Percentiles rank a stretch among this genome's conserved stretches.
Evolutionary conservation across 2,329 filamentous ascomycete species (phyloP).

Genomic region (Cytospora schulzeri): DNA sequence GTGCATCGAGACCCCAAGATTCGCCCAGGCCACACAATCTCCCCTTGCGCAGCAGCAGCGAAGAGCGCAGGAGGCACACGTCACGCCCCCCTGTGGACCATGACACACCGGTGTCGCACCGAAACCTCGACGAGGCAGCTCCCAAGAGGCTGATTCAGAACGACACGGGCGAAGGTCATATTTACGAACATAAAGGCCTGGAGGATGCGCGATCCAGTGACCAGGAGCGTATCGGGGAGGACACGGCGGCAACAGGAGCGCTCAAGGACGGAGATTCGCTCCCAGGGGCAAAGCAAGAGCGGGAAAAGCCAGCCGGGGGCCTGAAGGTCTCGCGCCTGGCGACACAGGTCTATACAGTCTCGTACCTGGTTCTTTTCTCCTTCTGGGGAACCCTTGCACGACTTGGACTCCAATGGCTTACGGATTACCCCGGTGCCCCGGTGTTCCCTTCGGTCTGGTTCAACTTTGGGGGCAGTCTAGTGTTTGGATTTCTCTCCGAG

Average conservation of each 20-base stretch:
- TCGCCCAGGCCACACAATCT: neutral
- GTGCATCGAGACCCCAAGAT: neutral
- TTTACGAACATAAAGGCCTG: slow-evolving; percentile 40
- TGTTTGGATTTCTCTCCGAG: slow-evolving; percentile 86
- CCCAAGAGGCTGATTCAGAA: slow-evolving; percentile 33
- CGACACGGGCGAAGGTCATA: slow-evolving; percentile 36
- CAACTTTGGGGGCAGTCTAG: slow-evolving; percentile 77
- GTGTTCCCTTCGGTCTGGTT: slow-evolving; percentile 82
- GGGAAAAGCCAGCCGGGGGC: slow-evolving; percentile 3
- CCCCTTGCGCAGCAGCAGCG: neutral
- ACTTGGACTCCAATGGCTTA: slow-evolving; percentile 77
- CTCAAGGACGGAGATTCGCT: neutral
- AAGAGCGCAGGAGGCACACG: slow-evolving; percentile 1
- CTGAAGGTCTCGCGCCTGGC: slow-evolving; percentile 48
- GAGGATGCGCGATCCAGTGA: slow-evolving; percentile 38
- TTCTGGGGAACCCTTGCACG: slow-evolving; percentile 82
- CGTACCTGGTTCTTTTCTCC: slow-evolving; percentile 83
- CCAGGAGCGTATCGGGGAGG: slow-evolving; percentile 29
- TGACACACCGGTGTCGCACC: slow-evolving; percentile 32
- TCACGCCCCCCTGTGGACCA: slow-evolving; percentile 28
- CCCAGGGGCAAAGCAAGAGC: neutral
- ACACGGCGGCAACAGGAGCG: neutral
- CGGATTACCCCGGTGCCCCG: slow-evolving; percentile 76
- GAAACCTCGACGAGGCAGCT: slow-evolving; percentile 31
- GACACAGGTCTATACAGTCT: slow-evolving; percentile 70